Base-by-base conservation (phyloP, 371 early-diverging fungal genomes). In the Mortierella sp. region DNA sequence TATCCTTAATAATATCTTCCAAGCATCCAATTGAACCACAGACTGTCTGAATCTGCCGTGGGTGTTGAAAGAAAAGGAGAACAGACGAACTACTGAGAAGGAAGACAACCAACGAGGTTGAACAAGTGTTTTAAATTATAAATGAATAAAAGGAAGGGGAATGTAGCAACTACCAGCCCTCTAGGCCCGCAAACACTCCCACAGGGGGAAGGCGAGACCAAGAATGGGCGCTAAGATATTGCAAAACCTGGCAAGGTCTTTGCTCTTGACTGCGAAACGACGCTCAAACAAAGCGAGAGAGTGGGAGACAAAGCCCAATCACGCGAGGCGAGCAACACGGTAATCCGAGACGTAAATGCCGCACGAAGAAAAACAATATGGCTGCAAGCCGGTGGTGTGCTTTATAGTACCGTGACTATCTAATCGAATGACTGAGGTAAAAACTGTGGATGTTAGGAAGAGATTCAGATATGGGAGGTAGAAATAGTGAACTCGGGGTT, bases 281-380 rank as follows among this genome's bases (percentile, higher is more conserved):
- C 85, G 81, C 85, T 84, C 85, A 58, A 84, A 84, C 85, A 84
- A 81, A 81, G 85, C 85, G 85, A 84, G 68, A 84, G 85, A 84
- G 78, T 81, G 81, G 85, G 85, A 78, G 85, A 84, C 85, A 84
- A 84, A 84, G 11, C 85, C 85, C 85, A 81, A 73, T 81, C 85
- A 84, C 85, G 85, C 85, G 79, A 84, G 81, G 85, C 71, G 85
- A 84, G 85, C 81, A 84, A 84, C 85, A 84, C 85, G 85, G 85
- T 74, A 70, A 65, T 81, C 60, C 85, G 81, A 81, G 85, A 78
- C 85, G 85, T 83, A 81, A 78, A 78, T 84, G 85, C 85, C 85
- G 85, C 85, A 84, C 85, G 68, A 84, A 81, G 85, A 74, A 71
- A 80, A 77, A 56, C 7, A 29, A 6, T 12, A 46, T 21, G 58